Conservation (phyloP, 805 yeast genomes). For the Barnettozyma sp. region DNA sequence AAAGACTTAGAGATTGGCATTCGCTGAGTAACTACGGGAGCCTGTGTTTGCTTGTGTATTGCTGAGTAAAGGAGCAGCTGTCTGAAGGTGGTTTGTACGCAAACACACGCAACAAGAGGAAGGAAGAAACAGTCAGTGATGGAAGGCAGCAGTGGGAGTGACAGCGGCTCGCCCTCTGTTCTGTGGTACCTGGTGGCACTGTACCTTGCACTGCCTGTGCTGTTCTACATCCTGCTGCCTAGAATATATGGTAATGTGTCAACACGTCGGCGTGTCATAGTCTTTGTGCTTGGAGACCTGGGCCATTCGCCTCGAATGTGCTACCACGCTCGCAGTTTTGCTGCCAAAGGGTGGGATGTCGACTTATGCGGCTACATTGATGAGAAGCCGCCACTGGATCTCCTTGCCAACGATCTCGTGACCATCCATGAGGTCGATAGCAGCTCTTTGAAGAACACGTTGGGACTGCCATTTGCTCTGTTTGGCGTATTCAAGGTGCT, state of each 20-base stretch:
- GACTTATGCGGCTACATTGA: conserved; percentile 80
- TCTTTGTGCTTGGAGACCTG: conserved; percentile 85
- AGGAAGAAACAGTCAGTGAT: too few relatives aligned
- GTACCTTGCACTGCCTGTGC: conserved; percentile 37
- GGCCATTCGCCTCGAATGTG: conserved; percentile 95
- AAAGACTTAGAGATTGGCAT: too few relatives aligned
- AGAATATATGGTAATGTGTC: conserved; percentile 30
- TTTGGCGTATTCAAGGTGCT: conserved; percentile 56
- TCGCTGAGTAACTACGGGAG: too few relatives aligned
- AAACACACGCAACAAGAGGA: too few relatives aligned
- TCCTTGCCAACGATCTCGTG: conserved; percentile 44
- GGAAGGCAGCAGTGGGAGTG: too few relatives aligned
- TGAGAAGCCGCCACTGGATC: conserved; percentile 42
- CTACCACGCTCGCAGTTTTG: conserved; percentile 78
- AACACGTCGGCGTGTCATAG: conserved; percentile 49
- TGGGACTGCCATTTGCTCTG: conserved; percentile 42
- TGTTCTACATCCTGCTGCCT: conserved; percentile 30
- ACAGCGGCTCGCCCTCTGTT: conserved; percentile 24
- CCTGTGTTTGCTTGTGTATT: too few relatives aligned
- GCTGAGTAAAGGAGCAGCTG: too few relatives aligned
- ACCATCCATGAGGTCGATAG: too few relatives aligned
- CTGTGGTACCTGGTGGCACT: conserved; percentile 38
- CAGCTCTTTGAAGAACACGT: conserved; percentile 35
- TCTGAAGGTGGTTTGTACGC: too few relatives aligned
- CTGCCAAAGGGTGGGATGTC: conserved; percentile 62